Conservation (phyloP, 2,329 filamentous ascomycete species). For the Cercospora sp. region DNA sequence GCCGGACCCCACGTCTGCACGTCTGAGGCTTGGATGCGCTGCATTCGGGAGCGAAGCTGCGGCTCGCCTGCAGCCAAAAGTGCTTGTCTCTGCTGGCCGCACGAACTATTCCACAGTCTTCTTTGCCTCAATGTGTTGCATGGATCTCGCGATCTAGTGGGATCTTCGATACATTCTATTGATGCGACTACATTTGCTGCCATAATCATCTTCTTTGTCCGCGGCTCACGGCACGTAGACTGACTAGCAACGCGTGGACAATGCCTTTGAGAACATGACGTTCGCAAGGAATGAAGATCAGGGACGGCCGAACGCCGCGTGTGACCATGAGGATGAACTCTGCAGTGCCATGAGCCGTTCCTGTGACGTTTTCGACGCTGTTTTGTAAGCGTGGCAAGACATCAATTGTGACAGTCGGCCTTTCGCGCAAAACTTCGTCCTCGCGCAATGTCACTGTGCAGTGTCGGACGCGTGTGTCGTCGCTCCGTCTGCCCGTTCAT, state of each 20-base stretch:
- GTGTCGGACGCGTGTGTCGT: background rate
- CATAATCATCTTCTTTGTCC: background rate
- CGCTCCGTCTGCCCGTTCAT: background rate
- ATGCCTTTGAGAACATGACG: constrained; percentile 5
- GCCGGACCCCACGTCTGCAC: constrained; percentile 6
- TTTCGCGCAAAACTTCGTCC: background rate
- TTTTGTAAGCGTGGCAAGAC: background rate
- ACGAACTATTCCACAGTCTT: background rate
- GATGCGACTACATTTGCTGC: background rate
- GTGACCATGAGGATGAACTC: constrained; percentile 1
- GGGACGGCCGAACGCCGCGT: constrained; percentile 3
- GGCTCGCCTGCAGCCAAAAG: background rate
- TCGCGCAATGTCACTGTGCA: background rate
- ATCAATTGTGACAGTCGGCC: background rate
- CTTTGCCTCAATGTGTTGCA: background rate
- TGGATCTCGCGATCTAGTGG: background rate
- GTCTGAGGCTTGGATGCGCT: constrained; percentile 3
- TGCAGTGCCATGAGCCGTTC: background rate
- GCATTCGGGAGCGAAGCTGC: constrained; percentile 6
- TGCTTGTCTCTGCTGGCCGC: constrained; percentile 4
- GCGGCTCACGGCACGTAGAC: background rate
- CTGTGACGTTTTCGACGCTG: background rate
- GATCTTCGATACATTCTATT: background rate
- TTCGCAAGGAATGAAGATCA: constrained; percentile 7
- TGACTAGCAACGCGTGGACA: background rate